These are phyloP conservation scores for Eimeria tenella DNA, from an alignment of 169 alveolate genomes.

Conservation along the genomic window DNA sequence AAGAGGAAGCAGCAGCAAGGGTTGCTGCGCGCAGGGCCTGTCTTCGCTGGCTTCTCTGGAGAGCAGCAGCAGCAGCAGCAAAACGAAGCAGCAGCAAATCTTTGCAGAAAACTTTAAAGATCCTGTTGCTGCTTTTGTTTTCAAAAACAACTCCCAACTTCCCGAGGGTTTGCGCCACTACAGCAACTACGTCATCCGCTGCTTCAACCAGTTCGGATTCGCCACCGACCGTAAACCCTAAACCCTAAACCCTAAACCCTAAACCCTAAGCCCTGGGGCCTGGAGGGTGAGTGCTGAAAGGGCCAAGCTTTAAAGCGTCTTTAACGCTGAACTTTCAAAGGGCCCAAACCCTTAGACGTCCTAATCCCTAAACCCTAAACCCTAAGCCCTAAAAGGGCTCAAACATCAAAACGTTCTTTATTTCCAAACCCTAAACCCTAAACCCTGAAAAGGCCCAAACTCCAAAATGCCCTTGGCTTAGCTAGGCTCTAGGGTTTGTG, in stretches of 20 bases:
- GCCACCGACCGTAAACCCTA: constrained; percentile 10
- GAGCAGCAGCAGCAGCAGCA: not conserved
- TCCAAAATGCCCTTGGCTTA: too few relatives aligned
- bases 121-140: constrained; percentile 2
- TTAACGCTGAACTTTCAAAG: not conserved
- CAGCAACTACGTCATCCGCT: not conserved
- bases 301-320: too few relatives aligned
- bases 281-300: too few relatives aligned
- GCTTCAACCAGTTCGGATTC: not conserved
- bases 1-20: too few relatives aligned
- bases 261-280: not conserved
- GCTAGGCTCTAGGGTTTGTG: too few relatives aligned
- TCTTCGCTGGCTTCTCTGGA: not conserved
- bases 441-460: not conserved
- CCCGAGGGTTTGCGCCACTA: not conserved
- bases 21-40: not conserved
- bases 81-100: not conserved
- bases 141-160: not conserved
- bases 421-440: not conserved
- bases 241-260: constrained; percentile 43
- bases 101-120: not conserved
- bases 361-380: constrained; percentile 11
- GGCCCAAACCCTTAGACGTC: not conserved
- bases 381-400: not conserved
- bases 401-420: not conserved